Evolutionary conservation across 2,329 filamentous ascomycete species (phyloP), one percentile per base, ranked within the genome.

Genomic region (Didymella glomerata): DNA sequence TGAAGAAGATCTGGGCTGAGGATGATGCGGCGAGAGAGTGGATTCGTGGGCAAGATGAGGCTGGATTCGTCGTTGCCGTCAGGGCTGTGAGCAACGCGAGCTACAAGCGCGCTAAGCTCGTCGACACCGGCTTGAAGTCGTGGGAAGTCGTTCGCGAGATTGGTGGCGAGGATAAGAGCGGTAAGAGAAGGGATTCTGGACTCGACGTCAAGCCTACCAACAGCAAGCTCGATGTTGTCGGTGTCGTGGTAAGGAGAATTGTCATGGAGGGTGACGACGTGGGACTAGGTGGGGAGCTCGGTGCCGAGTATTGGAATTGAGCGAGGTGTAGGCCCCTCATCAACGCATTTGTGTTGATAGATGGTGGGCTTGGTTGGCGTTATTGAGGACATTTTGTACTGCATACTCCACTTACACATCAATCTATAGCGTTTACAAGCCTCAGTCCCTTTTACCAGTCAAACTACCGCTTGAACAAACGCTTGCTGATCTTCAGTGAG

Each of bases 201-300:
- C 45, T 76, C 28, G 71, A 72, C 3, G 68, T 76, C 2, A 66
- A 60, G 50, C 58, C 66, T 25, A 76, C 74, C 4, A 66, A 70
- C 32, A 75, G 71, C 50, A 75, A 76, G 63, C 66, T 62, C 57
- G 74, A 76, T 60, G 68, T 72, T 7, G 72, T 76, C 1, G 74
- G 73, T 2, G 72, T 76, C 4, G 64, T 74, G n/a, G 69, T 75
- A 1, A 65, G 61, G 54, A 68, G 70, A 61, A 67, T 76, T 7
- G 48, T 72, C 6, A 62, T 71, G 3, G 66, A 70, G 20, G 69
- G 71, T 2, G 68, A 72, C 22, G 45, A 66, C 18, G 65, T 72
- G 27, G 68, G 59, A 47, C 63, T 76, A 18, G 73, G 73, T n/a
- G 71, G 72, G 20, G 73, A 75, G 60, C 42, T 76, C 25, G 70